A percentile compares a stretch with the other conserved stretches of the same genome.
Conservation (phyloP, 768 basidiomycete genomes). For the Cystofilobasidium capitatum region DNA sequence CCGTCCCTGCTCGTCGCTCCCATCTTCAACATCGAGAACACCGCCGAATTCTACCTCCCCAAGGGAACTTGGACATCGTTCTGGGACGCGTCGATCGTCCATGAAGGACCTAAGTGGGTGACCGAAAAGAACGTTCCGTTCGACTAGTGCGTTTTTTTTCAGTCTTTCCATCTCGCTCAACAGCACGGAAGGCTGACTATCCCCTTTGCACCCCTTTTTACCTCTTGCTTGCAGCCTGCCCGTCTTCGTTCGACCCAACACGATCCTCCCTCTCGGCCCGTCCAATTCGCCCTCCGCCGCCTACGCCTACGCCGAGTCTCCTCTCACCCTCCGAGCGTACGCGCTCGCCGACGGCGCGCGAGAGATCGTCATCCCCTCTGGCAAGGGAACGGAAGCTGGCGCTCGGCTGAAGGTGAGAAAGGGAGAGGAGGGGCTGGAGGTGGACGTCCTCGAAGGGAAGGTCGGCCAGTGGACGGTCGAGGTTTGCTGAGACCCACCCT, state of each 20-base stretch:
- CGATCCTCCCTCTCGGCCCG: constrained; percentile 54
- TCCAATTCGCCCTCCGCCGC: constrained; percentile 49
- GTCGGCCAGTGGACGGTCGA: too few relatives aligned
- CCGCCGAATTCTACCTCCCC: constrained; percentile 36
- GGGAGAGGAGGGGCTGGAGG: not conserved
- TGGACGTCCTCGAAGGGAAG: too few relatives aligned
- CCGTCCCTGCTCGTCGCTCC: constrained; percentile 37
- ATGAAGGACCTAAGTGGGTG: constrained; percentile 56
- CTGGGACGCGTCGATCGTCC: constrained; percentile 46
- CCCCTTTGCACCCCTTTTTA: not conserved
- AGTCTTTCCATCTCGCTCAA: not conserved
- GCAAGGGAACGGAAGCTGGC: not conserved
- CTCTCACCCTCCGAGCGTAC: constrained; percentile 50
- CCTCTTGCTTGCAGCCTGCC: constrained; percentile 42
- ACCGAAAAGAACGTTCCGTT: constrained; percentile 53
- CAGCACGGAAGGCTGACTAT: not conserved
- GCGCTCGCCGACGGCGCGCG: constrained; percentile 42
- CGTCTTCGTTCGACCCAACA: constrained; percentile 55
- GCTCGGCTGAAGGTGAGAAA: not conserved
- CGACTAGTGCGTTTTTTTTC: constrained; percentile 39
- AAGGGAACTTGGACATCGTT: constrained; percentile 41
- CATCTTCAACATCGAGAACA: constrained; percentile 33
- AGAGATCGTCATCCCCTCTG: not conserved
- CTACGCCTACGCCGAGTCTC: constrained; percentile 48
- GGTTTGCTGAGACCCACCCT: too few relatives aligned